Evolutionary conservation across 441 rosid species (phyloP).

Genomic region (Omphalea diandra): DNA sequence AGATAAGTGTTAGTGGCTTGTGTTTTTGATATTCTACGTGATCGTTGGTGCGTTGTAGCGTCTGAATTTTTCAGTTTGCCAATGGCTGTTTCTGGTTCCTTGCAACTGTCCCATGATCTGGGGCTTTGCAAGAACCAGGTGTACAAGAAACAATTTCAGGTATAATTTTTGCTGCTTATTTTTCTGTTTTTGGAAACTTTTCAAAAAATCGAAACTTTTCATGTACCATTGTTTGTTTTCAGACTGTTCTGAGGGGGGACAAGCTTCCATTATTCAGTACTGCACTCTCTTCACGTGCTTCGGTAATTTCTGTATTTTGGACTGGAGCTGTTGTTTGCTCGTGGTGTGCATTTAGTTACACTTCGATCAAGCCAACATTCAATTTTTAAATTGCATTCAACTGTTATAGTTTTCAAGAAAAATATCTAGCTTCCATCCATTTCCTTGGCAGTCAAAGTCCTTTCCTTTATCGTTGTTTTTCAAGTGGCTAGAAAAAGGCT

Average conservation of each 20-base stretch:
- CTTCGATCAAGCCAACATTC: not conserved
- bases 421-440: not conserved
- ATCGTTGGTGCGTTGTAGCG: conserved; percentile 28
- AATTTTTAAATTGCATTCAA: not conserved
- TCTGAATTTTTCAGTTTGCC: conserved; percentile 16
- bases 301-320: conserved; percentile 33
- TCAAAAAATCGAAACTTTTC: conserved; percentile 13
- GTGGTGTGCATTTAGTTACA: no score
- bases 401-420: not conserved
- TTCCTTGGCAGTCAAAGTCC: not conserved
- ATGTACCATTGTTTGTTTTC: conserved; percentile 20
- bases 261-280: conserved; percentile 37
- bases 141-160: conserved; percentile 45
- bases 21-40: conserved; percentile 33
- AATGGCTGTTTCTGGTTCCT: conserved; percentile 69
- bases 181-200: not conserved
- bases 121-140: conserved; percentile 72
- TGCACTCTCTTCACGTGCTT: conserved; percentile 39
- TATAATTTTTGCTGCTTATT: conserved; percentile 12
- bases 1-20: not conserved
- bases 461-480: not conserved
- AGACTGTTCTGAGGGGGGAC: conserved; percentile 45
- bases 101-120: conserved; percentile 68
- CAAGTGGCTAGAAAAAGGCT: not conserved
- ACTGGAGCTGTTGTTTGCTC: not conserved